phyloP scores from a whole-genome alignment of 2,329 filamentous ascomycete genomes.

The Alternaria tenuissima region DNA sequence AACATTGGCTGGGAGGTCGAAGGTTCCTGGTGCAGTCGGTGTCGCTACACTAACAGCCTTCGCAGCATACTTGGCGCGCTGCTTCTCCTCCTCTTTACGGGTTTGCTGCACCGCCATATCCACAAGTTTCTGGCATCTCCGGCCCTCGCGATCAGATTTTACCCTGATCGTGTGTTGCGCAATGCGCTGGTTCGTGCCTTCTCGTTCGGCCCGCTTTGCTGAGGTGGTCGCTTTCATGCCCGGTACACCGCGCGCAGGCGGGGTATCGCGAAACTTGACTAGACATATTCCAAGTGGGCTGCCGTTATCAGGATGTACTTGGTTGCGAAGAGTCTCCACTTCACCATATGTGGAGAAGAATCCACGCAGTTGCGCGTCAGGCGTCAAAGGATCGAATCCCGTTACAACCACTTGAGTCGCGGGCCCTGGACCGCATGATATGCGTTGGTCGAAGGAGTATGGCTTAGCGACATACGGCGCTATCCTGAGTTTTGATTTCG shows the following conservation, averaged over 20 bases:
- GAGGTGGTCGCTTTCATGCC: constrained; percentile 77
- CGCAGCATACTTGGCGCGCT: constrained; percentile 46
- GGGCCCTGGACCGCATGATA: constrained; percentile 87
- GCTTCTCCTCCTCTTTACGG: constrained; percentile 65
- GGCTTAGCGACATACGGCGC: constrained; percentile 82
- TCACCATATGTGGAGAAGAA: constrained; percentile 85
- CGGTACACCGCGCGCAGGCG: constrained; percentile 58
- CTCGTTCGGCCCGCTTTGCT: constrained; percentile 79
- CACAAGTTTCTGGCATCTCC: constrained; percentile 80
- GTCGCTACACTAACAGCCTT: constrained; percentile 32
- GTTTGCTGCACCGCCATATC: constrained; percentile 76
- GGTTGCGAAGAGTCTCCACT: constrained; percentile 89
- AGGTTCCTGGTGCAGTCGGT: constrained; percentile 33
- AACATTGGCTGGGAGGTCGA: constrained; percentile 79
- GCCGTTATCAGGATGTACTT: constrained; percentile 92
- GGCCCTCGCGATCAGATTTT: constrained; percentile 87
- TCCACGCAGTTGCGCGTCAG: constrained; percentile 77
- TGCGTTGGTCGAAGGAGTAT: constrained; percentile 81
- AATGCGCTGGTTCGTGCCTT: constrained; percentile 80
- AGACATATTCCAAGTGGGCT: constrained; percentile 94
- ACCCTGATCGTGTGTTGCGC: constrained; percentile 81
- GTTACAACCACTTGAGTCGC: constrained; percentile 90
- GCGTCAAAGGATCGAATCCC: constrained; percentile 92
- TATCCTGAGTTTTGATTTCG: constrained; percentile 73
- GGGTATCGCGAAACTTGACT: constrained; percentile 83